These are phyloP conservation scores for Saturnispora besseyi DNA, from an alignment of 805 yeast species.

Conservation along the genomic window DNA sequence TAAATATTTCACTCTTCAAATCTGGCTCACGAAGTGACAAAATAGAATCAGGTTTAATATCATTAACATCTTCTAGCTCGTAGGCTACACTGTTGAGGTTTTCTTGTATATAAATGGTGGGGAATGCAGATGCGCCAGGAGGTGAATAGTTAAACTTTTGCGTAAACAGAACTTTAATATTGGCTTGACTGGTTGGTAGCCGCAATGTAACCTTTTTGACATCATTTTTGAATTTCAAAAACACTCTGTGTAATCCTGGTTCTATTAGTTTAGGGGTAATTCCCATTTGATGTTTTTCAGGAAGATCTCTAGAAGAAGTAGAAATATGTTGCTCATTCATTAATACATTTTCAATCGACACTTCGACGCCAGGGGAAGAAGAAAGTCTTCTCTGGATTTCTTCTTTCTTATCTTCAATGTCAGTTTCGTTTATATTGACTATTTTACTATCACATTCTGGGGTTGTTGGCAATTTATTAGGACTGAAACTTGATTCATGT, in stretches of 20 bases:
- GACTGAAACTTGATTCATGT: constrained; percentile 1
- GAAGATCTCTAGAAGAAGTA: no score
- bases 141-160: constrained; percentile 85
- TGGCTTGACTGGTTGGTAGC: constrained; percentile 41
- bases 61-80: constrained; percentile 73
- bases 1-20: constrained; percentile 16
- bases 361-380: constrained; percentile 1
- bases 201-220: constrained; percentile 45
- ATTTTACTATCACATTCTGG: constrained; percentile 22
- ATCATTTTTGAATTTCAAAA: constrained; percentile 40
- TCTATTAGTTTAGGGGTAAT: background rate
- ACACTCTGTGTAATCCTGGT: constrained; percentile 25
- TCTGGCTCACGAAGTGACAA: constrained; percentile 48
- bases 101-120: constrained; percentile 69
- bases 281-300: background rate
- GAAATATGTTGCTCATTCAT: background rate
- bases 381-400: constrained; percentile 5
- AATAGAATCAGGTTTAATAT: constrained; percentile 50
- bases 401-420: constrained; percentile 15
- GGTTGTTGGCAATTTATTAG: constrained; percentile 16
- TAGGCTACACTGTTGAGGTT: constrained; percentile 51
- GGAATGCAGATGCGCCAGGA: constrained; percentile 38
- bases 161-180: constrained; percentile 63
- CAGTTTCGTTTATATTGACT: constrained; percentile 20
- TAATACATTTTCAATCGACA: constrained; percentile 6